Evolutionary conservation across 768 basidiomycete species (phyloP), one percentile per base, ranked within the genome.

Genomic region (Phylloporus arenicola): DNA sequence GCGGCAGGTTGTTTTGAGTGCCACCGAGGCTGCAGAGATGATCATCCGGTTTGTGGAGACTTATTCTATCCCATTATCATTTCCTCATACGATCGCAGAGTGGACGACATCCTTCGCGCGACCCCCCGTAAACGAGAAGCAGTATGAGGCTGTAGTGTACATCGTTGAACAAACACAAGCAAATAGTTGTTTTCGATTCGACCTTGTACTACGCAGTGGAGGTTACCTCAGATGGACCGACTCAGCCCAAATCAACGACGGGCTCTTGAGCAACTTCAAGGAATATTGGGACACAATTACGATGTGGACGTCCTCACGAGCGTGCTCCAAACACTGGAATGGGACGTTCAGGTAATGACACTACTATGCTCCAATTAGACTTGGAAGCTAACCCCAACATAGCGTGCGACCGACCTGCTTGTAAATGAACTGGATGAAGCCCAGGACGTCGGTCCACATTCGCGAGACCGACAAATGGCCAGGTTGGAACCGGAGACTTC

Each of bases 11-110:
- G 86, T 99, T 4, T 71, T 89, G 42, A 95, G 92, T 62, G 94
- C 96, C 1, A 91, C 84, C 50, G 96, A 99, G 66, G 96, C 94
- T 16, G 88, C 92, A 2, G 96, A 98, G 75, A 98, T 98, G 95
- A 97, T 99, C 58, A 80, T 99, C 56, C 81, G 95, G 87, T 88
- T 70, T 24, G 81, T 68, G 16, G 9, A 9, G 2, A 8, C 33
- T 43, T 44, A 19, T 37, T 49, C 39, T 42, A n/a, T 11, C 2
- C 9, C 5, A 19, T 34, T 45, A 43, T 10, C 44, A 8, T 31
- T 37, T 48, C 34, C 45, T 55, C 43, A 56, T 51, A 33, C 29
- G 11, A 44, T 25, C 45, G 9, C 51, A 93, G 89, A 48, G 92
- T 95, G 44, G 94, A 97, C 59, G 91, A 95, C 65, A 95, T 96